phyloP scores from a whole-genome alignment of 768 basidiomycete genomes.

The Mycena vulgaris region DNA sequence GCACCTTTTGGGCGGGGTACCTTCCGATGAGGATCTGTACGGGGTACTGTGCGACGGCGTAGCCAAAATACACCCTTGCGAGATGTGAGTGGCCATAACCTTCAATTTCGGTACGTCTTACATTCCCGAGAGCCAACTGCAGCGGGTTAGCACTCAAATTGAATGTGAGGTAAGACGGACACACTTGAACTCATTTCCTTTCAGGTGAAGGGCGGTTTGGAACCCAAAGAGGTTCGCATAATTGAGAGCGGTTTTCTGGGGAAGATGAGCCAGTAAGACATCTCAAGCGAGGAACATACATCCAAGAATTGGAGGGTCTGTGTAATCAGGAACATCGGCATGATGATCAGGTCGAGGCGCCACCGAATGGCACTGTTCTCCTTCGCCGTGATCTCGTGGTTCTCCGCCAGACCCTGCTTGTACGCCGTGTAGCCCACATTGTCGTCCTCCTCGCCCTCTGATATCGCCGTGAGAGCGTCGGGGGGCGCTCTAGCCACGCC shows the following conservation, averaged over 20 bases:
- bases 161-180: neutral
- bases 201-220: constrained; percentile 32
- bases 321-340: constrained; percentile 35
- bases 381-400: constrained; percentile 20
- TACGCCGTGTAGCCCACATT: constrained; percentile 36
- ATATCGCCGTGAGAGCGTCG: constrained; percentile 15
- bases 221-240: constrained; percentile 40
- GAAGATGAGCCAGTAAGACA: neutral
- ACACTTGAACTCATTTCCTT: constrained; percentile 39
- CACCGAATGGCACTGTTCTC: constrained; percentile 36
- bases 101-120: neutral
- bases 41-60: constrained; percentile 39
- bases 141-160: neutral
- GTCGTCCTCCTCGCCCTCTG: constrained; percentile 36
- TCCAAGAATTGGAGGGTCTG: constrained; percentile 39
- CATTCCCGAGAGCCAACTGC: constrained; percentile 36
- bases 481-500: constrained; percentile 1
- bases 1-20: constrained; percentile 37
- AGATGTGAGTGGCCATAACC: neutral
- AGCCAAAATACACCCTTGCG: constrained; percentile 36
- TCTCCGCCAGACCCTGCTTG: constrained; percentile 36
- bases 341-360: constrained; percentile 36
- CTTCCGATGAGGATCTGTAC: constrained; percentile 36
- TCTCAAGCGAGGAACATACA: constrained; percentile 3
- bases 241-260: constrained; percentile 37